These are phyloP conservation scores for Dioscorea alata DNA, from an alignment of 106 monocot species.

Conservation along the genomic window DNA sequence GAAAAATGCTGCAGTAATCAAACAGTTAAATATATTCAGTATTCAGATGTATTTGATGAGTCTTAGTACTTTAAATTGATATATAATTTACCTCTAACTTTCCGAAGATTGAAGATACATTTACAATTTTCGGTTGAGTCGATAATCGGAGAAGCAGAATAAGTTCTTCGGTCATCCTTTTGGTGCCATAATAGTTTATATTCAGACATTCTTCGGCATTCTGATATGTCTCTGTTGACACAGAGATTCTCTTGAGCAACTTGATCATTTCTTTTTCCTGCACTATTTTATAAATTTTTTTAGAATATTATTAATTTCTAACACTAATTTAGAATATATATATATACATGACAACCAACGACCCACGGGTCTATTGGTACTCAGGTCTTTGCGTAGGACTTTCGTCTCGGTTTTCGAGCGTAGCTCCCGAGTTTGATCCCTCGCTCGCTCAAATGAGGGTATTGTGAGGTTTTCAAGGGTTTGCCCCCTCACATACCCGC, in stretches of 20 bases:
- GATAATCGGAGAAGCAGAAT: constrained; percentile 7
- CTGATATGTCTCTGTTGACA: neutral
- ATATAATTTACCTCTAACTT: neutral
- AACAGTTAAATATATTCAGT: too few species aligned
- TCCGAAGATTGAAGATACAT: neutral
- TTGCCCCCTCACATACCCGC: too few species aligned
- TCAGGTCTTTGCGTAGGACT: too few species aligned
- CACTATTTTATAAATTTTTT: neutral
- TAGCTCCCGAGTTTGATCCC: too few species aligned
- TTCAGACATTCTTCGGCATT: constrained; percentile 6
- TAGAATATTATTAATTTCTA: neutral
- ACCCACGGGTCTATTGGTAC: too few species aligned
- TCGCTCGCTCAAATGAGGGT: too few species aligned
- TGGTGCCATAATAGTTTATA: constrained; percentile 9
- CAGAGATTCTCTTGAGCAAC: neutral
- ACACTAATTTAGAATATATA: neutral
- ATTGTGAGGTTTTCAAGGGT: too few species aligned
- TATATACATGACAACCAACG: too few species aligned
- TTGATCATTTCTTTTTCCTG: neutral
- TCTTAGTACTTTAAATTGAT: neutral
- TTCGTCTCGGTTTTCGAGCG: too few species aligned
- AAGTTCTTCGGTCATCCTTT: neutral
- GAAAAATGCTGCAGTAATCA: neutral
- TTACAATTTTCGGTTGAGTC: neutral
- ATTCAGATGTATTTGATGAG: too few species aligned